These are phyloP conservation scores for Polytolypa hystricis DNA, from an alignment of 2,329 filamentous ascomycete species.

Conservation along the genomic window DNA sequence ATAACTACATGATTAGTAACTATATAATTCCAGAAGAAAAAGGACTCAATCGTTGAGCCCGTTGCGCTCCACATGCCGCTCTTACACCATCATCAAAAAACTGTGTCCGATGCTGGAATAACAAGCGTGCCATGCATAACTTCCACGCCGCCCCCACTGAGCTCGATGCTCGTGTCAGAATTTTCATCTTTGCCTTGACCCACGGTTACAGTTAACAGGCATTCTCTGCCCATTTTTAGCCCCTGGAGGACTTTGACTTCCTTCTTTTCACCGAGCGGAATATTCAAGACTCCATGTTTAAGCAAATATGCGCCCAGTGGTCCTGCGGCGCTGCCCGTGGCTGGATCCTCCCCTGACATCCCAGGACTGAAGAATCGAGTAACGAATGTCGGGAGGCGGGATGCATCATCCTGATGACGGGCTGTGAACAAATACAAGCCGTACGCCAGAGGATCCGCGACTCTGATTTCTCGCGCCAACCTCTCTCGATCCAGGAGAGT, in stretches of 20 bases:
- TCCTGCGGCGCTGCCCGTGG: conserved; percentile 14
- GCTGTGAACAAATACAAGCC: conserved; percentile 12
- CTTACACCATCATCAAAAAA: too few species aligned
- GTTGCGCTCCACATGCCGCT: too few species aligned
- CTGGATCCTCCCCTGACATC: conserved; percentile 15
- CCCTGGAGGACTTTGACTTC: conserved; percentile 12
- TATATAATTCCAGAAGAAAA: too few species aligned
- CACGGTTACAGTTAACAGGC: conserved; percentile 10
- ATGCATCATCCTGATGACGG: neutral
- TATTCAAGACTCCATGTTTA: conserved; percentile 4
- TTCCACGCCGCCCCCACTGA: conserved; percentile 5
- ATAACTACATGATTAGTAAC: too few species aligned
- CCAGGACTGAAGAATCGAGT: conserved; percentile 15
- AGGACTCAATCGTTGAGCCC: too few species aligned
- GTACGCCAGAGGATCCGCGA: conserved; percentile 8
- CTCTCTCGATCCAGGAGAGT: conserved; percentile 6
- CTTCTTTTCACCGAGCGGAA: neutral
- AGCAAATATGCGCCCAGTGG: conserved; percentile 13
- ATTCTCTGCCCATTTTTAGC: conserved; percentile 10
- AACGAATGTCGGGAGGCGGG: conserved; percentile 6
- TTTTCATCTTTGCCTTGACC: conserved; percentile 1
- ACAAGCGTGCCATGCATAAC: conserved; percentile 5
- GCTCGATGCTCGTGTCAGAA: conserved; percentile 2
- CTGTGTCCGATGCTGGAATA: neutral
- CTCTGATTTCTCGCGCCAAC: conserved; percentile 8